Percentiles rank a stretch among this genome's conserved stretches.
Conservation (phyloP, 352 stramenopile genomes). For the Globisporangium paddicum region DNA sequence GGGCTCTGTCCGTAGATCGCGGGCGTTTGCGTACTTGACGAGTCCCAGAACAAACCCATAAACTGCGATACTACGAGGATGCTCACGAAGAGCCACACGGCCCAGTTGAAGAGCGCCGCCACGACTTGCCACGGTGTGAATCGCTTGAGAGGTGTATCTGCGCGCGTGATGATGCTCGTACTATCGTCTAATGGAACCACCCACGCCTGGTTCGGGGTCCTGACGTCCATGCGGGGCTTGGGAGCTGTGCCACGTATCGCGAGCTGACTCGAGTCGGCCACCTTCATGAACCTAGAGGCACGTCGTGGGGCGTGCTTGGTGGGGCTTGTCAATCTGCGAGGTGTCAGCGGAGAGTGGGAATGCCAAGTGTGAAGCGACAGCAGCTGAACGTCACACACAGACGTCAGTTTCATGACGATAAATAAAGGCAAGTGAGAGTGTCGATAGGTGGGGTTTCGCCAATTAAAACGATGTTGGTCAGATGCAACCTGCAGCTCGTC, state of each 20-base stretch:
- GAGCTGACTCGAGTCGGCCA: neutral
- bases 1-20: slow-evolving; percentile 1
- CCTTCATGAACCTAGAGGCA: neutral
- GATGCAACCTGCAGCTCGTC: too few relatives aligned
- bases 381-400: neutral
- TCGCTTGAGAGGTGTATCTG: neutral
- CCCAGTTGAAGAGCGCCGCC: neutral
- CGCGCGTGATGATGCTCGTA: neutral
- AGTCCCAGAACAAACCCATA: neutral
- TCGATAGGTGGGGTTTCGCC: too few relatives aligned
- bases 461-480: too few relatives aligned
- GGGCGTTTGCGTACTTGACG: neutral
- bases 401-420: too few relatives aligned
- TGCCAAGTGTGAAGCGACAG: neutral
- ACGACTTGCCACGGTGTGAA: neutral
- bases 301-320: too few relatives aligned
- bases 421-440: too few relatives aligned
- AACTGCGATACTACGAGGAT: slow-evolving; percentile 1
- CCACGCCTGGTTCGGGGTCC: neutral
- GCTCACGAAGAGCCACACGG: neutral
- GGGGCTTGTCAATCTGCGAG: neutral
- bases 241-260: too few relatives aligned
- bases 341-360: neutral
- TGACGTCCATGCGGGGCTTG: neutral
- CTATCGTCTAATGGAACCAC: neutral